Evolutionary conservation across 306 rosid species (phyloP).

Genomic region (Vigna nakashimae): DNA sequence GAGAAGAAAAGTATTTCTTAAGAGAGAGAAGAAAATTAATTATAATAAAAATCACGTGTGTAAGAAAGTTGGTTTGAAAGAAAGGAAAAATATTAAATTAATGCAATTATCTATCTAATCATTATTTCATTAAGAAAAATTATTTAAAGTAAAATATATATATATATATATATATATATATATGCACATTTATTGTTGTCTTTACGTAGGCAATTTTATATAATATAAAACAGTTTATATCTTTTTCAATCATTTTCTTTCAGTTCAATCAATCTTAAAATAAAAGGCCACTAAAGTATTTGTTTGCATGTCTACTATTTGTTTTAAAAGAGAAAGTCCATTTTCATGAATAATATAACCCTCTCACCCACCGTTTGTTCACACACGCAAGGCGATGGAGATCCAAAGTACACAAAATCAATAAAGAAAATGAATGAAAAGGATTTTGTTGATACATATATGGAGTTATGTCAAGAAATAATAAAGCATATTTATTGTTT

Average conservation of each 20-base stretch:
- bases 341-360: neutral
- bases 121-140: neutral
- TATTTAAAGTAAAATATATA: no score
- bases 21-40: neutral
- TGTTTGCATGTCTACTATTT: conserved; percentile 6
- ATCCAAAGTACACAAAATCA: neutral
- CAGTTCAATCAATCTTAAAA: neutral
- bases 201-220: neutral
- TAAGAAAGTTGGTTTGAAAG: neutral
- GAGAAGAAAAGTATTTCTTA: no score
- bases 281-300: neutral
- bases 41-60: neutral
- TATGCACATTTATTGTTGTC: neutral
- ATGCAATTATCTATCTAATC: neutral
- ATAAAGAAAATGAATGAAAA: neutral
- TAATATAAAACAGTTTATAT: neutral
- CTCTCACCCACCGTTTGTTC: neutral
- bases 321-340: neutral
- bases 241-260: neutral
- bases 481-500: neutral
- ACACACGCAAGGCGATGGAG: neutral
- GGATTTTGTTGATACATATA: neutral
- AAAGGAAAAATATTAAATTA: neutral
- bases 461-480: neutral
- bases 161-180: no score